phyloP scores from a whole-genome alignment of 2,329 filamentous ascomycete species.

The Claviceps maximensis region DNA sequence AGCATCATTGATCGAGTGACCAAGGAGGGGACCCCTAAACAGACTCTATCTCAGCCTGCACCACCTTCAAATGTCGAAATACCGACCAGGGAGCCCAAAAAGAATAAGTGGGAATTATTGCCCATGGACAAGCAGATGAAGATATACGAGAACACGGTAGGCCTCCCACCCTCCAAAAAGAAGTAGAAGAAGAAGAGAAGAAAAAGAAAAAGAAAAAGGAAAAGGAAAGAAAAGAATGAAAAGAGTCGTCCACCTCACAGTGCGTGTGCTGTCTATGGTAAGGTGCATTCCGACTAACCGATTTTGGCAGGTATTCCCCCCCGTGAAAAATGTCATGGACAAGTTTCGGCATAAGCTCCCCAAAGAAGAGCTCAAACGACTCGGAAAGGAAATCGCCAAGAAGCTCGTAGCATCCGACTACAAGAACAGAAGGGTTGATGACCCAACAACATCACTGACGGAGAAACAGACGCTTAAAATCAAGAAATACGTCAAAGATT shows the following conservation, averaged over 20 bases:
- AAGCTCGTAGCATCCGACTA: conserved; percentile 87
- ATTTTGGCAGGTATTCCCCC: conserved; percentile 55
- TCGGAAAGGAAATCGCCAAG: conserved; percentile 60
- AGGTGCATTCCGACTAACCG: background rate
- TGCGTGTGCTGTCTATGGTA: too few species aligned
- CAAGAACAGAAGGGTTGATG: conserved; percentile 73
- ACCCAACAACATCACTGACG: conserved; percentile 57
- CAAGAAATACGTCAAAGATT: conserved; percentile 72
- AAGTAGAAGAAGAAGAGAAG: background rate
- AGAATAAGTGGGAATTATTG: conserved; percentile 58
- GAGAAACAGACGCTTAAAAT: conserved; percentile 71
- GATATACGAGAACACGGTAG: conserved; percentile 84
- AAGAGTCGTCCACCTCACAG: too few species aligned
- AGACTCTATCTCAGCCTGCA: conserved; percentile 48
- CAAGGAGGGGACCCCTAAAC: conserved; percentile 44
- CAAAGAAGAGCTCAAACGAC: conserved; percentile 57
- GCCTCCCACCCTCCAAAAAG: too few species aligned
- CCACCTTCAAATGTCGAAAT: conserved; percentile 36
- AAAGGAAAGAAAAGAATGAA: too few species aligned
- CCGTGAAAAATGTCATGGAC: conserved; percentile 74
- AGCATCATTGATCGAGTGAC: conserved; percentile 79
- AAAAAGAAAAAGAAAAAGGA: background rate
- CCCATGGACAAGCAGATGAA: conserved; percentile 83
- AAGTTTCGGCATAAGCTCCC: conserved; percentile 80
- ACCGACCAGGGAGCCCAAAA: conserved; percentile 43